phyloP scores from a whole-genome alignment of 2,329 filamentous ascomycete species.

The Dothistroma septosporum region DNA sequence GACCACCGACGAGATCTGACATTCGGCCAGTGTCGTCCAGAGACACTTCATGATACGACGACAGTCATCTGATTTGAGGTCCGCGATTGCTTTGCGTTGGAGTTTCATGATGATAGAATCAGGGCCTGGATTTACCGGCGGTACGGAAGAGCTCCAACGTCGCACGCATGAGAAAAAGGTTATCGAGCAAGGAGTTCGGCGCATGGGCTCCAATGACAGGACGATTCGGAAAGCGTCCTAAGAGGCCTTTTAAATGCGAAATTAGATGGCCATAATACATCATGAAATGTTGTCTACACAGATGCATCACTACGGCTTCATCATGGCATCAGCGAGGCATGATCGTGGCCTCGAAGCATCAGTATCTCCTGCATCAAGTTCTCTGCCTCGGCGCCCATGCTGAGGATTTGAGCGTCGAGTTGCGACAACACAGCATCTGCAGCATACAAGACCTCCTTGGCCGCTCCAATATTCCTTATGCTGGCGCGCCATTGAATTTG shows the following conservation, averaged over 20 bases:
- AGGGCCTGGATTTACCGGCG: background rate
- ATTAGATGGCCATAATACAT: background rate
- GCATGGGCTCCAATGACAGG: background rate
- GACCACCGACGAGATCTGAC: background rate
- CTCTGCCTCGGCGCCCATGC: background rate
- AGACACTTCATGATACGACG: conserved; percentile 1
- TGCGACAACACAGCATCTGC: background rate
- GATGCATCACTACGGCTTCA: background rate
- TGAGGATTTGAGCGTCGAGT: background rate
- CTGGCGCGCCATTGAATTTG: background rate
- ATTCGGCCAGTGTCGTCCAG: conserved; percentile 4
- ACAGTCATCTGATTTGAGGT: background rate
- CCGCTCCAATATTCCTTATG: background rate
- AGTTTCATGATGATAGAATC: background rate
- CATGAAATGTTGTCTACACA: conserved; percentile 4
- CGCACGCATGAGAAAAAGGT: background rate
- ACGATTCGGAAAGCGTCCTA: background rate
- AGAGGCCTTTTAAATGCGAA: background rate
- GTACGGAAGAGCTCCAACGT: background rate
- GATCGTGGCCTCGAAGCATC: background rate
- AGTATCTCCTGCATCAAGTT: background rate
- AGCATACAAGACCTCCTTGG: background rate
- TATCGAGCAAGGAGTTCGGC: conserved; percentile 2
- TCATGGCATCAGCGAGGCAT: background rate
- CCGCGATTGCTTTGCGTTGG: background rate